Conservation (phyloP, 2,329 filamentous ascomycete species). For the Karstenula rhodostoma region DNA sequence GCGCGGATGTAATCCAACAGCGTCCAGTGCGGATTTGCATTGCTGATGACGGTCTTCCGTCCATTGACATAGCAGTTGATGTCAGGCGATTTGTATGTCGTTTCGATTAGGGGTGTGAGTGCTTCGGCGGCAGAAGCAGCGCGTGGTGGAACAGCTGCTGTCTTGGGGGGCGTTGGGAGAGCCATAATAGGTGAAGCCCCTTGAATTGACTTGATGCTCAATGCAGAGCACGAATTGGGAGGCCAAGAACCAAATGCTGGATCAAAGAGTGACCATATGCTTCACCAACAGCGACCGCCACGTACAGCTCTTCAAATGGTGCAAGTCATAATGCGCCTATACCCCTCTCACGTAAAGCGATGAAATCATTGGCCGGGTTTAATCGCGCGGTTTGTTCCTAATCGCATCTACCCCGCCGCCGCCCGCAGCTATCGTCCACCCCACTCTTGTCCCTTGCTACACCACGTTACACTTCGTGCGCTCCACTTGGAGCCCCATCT, state of each 20-base stretch:
- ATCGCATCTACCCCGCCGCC: not conserved
- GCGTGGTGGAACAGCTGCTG: slow-evolving; percentile 38
- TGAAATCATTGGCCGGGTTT: not conserved
- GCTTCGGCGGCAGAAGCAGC: slow-evolving; percentile 47
- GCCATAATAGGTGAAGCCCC: slow-evolving; percentile 29
- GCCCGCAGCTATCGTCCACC: slow-evolving; percentile 17
- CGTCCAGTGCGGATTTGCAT: slow-evolving; percentile 88
- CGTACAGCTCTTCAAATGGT: slow-evolving; percentile 4
- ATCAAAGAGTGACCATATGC: not conserved
- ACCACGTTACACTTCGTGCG: not conserved
- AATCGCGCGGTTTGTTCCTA: not conserved
- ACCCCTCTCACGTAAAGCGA: not conserved
- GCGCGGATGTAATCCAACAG: slow-evolving; percentile 88
- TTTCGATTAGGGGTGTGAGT: slow-evolving; percentile 71
- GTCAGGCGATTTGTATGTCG: slow-evolving; percentile 76
- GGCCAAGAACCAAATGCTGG: not conserved
- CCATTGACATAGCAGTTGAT: slow-evolving; percentile 92
- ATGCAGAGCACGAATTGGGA: not conserved
- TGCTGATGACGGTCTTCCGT: slow-evolving; percentile 80
- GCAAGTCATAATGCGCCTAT: not conserved
- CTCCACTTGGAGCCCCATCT: not conserved
- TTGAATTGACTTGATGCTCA: slow-evolving; percentile 2
- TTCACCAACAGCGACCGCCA: not conserved
- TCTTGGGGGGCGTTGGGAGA: slow-evolving; percentile 40
- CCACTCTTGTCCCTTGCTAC: slow-evolving; percentile 33